These are phyloP conservation scores for Alternaria postmessia DNA, from an alignment of 2,329 filamentous ascomycete genomes.

Conservation along the genomic window DNA sequence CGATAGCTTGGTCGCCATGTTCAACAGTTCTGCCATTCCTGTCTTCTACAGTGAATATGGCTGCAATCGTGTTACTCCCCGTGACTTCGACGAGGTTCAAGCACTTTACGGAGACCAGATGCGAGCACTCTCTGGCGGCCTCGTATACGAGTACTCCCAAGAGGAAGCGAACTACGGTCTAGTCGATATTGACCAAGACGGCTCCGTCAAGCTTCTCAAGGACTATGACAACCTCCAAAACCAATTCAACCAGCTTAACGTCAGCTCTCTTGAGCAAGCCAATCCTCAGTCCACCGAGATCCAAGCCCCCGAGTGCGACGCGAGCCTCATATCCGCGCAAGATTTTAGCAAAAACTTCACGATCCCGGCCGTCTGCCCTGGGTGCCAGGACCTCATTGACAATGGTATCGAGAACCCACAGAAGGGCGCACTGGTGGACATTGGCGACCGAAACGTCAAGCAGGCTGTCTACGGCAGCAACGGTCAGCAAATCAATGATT, in stretches of 20 bases:
- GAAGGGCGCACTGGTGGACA: constrained; percentile 63
- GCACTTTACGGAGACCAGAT: constrained; percentile 76
- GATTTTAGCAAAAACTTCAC: constrained; percentile 83
- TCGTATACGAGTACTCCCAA: constrained; percentile 83
- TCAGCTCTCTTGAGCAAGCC: constrained; percentile 69
- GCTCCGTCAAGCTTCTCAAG: constrained; percentile 52
- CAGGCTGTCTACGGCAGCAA: constrained; percentile 65
- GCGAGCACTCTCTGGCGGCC: constrained; percentile 76
- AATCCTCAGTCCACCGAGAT: constrained; percentile 65
- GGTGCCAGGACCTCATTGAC: constrained; percentile 76
- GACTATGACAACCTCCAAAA: constrained; percentile 73
- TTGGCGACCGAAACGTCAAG: constrained; percentile 65
- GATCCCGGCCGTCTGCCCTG: constrained; percentile 72
- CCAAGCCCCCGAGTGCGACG: constrained; percentile 69
- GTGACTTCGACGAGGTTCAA: constrained; percentile 77
- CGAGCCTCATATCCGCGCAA: constrained; percentile 69
- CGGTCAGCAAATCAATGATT: constrained; percentile 67
- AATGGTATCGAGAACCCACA: constrained; percentile 74
- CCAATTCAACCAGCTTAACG: constrained; percentile 79
- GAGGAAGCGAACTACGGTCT: constrained; percentile 69
- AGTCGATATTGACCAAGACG: constrained; percentile 55
- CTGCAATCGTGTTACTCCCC: constrained; percentile 71
- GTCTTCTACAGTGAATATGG: constrained; percentile 86
- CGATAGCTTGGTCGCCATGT: constrained; percentile 69
- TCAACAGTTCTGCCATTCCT: constrained; percentile 71